Evolutionary conservation across 2,329 filamentous ascomycete species (phyloP), one percentile per base, ranked within the genome.

Genomic region (Tolypocladium endophyticum): DNA sequence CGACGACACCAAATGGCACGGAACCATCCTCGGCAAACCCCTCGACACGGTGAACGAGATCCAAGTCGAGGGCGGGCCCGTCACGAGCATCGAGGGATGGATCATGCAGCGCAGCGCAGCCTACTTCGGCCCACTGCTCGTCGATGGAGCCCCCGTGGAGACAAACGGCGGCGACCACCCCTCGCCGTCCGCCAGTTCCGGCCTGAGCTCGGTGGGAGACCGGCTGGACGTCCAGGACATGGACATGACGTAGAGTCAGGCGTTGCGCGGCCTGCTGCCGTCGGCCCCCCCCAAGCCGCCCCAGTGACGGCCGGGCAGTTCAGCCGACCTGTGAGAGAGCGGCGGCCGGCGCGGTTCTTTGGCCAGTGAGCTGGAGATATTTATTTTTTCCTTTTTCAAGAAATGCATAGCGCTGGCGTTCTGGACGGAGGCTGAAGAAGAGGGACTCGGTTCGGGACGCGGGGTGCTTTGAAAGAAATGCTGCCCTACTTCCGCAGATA

Each of bases 1-100:
- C 63, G 91, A 95, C 68, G 92, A 96, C 69, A 87, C 87, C 12
- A 87, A 93, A 68, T 96, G 91, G 72, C 85, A 88, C 65, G 91
- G 90, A 36, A 96, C 93, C 0, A 82, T 94, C 0, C 79, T 97
- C 14, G 93, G 93, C 4, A 87, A 87, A 64, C 79, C 81, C 53
- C 82, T 81, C 56, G 90, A 96, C 65, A 82, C 87, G 60, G 28
- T 61, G 12, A 85, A 84, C 68, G 83, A 87, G 9, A 77, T 96
- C 35, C 79, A 87, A 57, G 87, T 96, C 57, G 92, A 96, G 71
- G 92, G 92, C 52, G 90, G 90, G 25, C 63, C 68, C 11, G 68
- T 71, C 33, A 71, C 69, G 20, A 72, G 66, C 61, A 74, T 76
- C 41, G 58, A 68, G 25, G 73, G 75, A 58, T 76, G 73, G 73